These are phyloP conservation scores for Aspergillus clavatus DNA, from an alignment of 2,329 filamentous ascomycete species.

Conservation along the genomic window DNA sequence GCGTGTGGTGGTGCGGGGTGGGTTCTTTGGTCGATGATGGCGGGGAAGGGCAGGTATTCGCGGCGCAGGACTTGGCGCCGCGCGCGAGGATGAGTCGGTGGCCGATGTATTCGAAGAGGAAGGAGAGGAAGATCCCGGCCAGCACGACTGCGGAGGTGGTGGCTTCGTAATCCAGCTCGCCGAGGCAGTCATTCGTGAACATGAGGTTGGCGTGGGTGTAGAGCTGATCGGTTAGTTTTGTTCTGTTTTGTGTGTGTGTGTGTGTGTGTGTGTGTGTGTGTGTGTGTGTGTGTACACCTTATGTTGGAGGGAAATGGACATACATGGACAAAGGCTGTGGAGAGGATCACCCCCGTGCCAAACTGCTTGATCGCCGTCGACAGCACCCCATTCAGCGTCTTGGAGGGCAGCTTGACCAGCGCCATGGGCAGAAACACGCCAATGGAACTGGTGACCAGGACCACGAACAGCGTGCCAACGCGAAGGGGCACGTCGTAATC, in stretches of 20 bases:
- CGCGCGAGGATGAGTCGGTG: slow-evolving; percentile 50
- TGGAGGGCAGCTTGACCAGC: slow-evolving; percentile 53
- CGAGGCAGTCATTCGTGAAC: slow-evolving; percentile 67
- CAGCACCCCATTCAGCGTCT: slow-evolving; percentile 44
- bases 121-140: slow-evolving; percentile 68
- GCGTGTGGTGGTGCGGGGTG: slow-evolving; percentile 8
- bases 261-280: too few relatives aligned
- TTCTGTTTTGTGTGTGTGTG: background rate
- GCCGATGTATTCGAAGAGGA: slow-evolving; percentile 64
- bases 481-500: slow-evolving; percentile 65
- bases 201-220: slow-evolving; percentile 68
- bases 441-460: slow-evolving; percentile 63
- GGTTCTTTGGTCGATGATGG: slow-evolving; percentile 6
- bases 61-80: slow-evolving; percentile 12
- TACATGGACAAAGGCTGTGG: slow-evolving; percentile 40
- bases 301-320: slow-evolving; percentile 3
- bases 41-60: background rate
- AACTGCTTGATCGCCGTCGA: slow-evolving; percentile 64
- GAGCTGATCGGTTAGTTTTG: slow-evolving; percentile 45
- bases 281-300: background rate
- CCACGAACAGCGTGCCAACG: slow-evolving; percentile 67
- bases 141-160: slow-evolving; percentile 67
- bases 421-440: slow-evolving; percentile 67
- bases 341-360: slow-evolving; percentile 38
- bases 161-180: slow-evolving; percentile 61